A percentile compares a stretch with the other conserved stretches of the same genome.
Evolutionary conservation across 371 early-diverging fungal species (phyloP).

Genomic region (Mortierella sp.): DNA sequence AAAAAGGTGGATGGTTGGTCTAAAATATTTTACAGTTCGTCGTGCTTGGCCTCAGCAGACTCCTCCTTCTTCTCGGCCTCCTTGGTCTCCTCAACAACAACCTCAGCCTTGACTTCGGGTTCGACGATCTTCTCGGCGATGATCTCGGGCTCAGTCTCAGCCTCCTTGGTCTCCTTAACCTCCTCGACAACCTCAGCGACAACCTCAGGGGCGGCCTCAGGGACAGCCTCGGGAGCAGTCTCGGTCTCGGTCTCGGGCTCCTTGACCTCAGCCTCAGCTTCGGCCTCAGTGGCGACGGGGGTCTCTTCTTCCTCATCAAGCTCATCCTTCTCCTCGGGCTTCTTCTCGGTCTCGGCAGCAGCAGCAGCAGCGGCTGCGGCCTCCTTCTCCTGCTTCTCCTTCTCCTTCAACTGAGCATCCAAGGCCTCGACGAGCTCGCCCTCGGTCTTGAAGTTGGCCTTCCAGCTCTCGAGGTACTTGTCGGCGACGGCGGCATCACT

Average conservation of each 20-base stretch:
- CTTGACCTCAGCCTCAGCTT: constrained; percentile 49
- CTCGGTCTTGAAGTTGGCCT: constrained; percentile 69
- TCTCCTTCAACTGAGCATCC: constrained; percentile 65
- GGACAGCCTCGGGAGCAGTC: constrained; percentile 23
- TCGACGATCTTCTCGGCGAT: background rate
- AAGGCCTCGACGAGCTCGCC: constrained; percentile 69
- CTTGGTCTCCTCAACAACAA: constrained; percentile 11
- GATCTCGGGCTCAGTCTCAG: constrained; percentile 11
- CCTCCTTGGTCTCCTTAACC: constrained; percentile 23
- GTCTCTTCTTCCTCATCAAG: constrained; percentile 36
- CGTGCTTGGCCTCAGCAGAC: constrained; percentile 37
- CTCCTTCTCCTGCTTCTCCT: constrained; percentile 61
- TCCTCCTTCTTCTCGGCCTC: constrained; percentile 13
- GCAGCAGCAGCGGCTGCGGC: constrained; percentile 26
- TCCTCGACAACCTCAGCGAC: constrained; percentile 18
- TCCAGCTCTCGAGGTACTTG: constrained; percentile 49
- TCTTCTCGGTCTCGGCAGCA: constrained; percentile 25
- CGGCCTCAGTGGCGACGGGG: constrained; percentile 27
- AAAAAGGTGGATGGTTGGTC: background rate
- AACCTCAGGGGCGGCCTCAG: constrained; percentile 16
- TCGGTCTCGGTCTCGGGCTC: constrained; percentile 16
- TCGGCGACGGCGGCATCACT: constrained; percentile 78
- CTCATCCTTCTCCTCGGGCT: constrained; percentile 26
- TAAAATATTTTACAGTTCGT: constrained; percentile 48
- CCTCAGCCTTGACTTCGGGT: background rate